Conservation (phyloP, 202 grass and related monocot species). For the Panicum hallii region DNA sequence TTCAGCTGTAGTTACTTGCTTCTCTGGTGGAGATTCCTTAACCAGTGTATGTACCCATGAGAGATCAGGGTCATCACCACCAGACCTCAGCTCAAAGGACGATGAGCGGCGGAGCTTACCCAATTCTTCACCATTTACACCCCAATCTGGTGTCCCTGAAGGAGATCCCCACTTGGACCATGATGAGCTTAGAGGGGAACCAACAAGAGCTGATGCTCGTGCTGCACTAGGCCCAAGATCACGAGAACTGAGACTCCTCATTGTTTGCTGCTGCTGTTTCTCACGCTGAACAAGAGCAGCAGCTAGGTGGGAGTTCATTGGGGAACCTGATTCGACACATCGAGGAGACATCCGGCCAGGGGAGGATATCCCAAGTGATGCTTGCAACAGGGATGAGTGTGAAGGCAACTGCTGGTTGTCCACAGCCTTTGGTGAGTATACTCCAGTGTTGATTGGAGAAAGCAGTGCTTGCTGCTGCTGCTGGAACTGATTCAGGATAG, state of each 20-base stretch:
- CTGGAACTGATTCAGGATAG: constrained; percentile 84
- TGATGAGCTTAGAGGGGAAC: constrained; percentile 63
- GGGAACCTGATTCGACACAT: constrained; percentile 69
- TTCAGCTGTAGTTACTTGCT: constrained; percentile 49
- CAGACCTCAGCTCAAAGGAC: constrained; percentile 63
- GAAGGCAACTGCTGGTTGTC: constrained; percentile 67
- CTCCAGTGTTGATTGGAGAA: constrained; percentile 84
- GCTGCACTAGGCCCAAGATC: constrained; percentile 61
- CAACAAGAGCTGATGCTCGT: constrained; percentile 47
- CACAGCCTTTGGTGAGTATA: constrained; percentile 63
- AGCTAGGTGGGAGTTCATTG: constrained; percentile 75
- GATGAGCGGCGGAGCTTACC: constrained; percentile 64
- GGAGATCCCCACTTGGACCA: constrained; percentile 75
- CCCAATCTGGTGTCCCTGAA: constrained; percentile 62
- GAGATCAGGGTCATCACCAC: constrained; percentile 70
- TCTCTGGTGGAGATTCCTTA: constrained; percentile 78
- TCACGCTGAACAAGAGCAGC: constrained; percentile 74
- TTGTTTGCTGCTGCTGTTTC: constrained; percentile 72
- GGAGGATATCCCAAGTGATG: constrained; percentile 71
- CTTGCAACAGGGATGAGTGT: constrained; percentile 70
- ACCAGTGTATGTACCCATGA: constrained; percentile 78
- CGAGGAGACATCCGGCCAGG: constrained; percentile 81
- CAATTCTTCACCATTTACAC: constrained; percentile 64
- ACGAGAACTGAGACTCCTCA: constrained; percentile 69
- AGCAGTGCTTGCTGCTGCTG: constrained; percentile 81